Conservation (phyloP, 2,329 filamentous ascomycete genomes). For the Apiospora pterosperma region DNA sequence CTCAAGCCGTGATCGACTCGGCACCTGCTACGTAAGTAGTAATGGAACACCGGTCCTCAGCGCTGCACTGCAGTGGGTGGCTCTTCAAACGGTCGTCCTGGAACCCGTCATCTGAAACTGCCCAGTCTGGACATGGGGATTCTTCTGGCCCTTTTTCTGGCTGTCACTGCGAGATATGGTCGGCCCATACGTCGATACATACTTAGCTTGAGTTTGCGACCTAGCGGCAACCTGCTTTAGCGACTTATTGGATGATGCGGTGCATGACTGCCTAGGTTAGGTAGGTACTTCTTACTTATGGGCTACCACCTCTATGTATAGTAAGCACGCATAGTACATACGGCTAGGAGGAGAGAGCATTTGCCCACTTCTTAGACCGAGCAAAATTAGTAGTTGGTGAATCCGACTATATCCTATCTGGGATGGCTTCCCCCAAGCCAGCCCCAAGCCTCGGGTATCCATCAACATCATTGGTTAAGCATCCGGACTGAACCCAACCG, state of each 20-base stretch:
- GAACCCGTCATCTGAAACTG: conserved; percentile 21
- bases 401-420: conserved; percentile 12
- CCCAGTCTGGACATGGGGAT: background rate
- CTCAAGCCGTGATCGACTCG: conserved; percentile 4
- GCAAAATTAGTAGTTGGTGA: background rate
- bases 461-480: conserved; percentile 17
- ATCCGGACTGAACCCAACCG: background rate
- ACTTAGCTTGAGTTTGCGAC: background rate
- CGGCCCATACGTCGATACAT: background rate
- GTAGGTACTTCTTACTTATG: no score
- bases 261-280: no score
- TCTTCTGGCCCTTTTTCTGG: background rate
- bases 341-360: background rate
- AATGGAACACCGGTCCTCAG: conserved; percentile 6
- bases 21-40: background rate
- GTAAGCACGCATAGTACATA: background rate
- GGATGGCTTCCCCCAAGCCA: conserved; percentile 15
- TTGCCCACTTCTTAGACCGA: background rate
- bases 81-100: conserved; percentile 15
- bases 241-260: background rate
- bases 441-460: conserved; percentile 21
- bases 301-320: background rate
- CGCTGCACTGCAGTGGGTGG: conserved; percentile 14
- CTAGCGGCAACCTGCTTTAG: conserved; percentile 2
- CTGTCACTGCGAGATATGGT: background rate